These are phyloP conservation scores for Colletotrichum karsti DNA, from an alignment of 2,329 filamentous ascomycete species.

Conservation along the genomic window DNA sequence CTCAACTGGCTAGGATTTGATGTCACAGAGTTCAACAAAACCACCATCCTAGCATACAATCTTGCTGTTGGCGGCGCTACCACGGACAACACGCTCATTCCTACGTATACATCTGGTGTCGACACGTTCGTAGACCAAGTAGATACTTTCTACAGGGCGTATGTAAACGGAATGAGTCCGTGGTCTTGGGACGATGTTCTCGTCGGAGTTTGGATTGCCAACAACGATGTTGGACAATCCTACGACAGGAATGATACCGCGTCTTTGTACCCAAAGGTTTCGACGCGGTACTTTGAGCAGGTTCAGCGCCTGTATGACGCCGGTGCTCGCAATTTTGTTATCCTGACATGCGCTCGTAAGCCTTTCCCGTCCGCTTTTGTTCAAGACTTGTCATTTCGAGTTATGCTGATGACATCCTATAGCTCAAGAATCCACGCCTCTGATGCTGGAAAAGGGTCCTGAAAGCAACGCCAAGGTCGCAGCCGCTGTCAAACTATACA, in stretches of 20 bases:
- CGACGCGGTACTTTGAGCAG: conserved; percentile 50
- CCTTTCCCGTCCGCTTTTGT: too few species aligned
- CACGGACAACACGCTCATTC: conserved; percentile 58
- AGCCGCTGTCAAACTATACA: conserved; percentile 41
- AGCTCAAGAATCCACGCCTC: conserved; percentile 52
- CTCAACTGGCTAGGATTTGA: conserved; percentile 61
- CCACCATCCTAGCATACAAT: conserved; percentile 58
- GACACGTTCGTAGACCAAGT: conserved; percentile 60
- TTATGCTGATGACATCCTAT: neutral
- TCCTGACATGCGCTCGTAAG: conserved; percentile 50
- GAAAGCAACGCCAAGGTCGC: conserved; percentile 47
- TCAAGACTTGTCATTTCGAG: too few species aligned
- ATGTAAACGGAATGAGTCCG: neutral
- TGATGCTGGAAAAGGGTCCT: conserved; percentile 61
- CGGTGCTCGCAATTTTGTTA: conserved; percentile 65
- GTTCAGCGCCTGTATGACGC: conserved; percentile 57
- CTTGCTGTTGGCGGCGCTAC: conserved; percentile 64
- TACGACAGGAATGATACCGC: conserved; percentile 40
- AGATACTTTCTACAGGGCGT: conserved; percentile 11
- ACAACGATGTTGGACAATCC: conserved; percentile 63
- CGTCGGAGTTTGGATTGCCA: conserved; percentile 58
- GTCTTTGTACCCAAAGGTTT: conserved; percentile 45
- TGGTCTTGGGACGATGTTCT: conserved; percentile 43
- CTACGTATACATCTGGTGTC: conserved; percentile 56
- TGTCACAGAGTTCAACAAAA: conserved; percentile 54